A percentile compares a stretch with the other conserved stretches of the same genome.
phyloP scores from a whole-genome alignment of 495 filamentous ascomycete genomes.

The Lepidopterella palustris region DNA sequence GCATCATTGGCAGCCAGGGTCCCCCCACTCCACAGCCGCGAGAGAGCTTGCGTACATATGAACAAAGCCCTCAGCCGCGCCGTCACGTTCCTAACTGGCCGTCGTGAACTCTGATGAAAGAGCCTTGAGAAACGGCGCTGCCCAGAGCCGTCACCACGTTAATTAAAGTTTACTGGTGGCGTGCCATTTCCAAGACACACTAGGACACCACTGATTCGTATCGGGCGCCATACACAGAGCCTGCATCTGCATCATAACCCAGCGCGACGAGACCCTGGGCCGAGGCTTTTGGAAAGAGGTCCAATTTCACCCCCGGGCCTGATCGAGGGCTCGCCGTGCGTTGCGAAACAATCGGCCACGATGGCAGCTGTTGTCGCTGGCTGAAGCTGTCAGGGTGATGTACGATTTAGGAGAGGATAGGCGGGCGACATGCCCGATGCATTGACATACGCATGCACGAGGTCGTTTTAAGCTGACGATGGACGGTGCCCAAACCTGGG shows the following conservation, averaged over 20 bases:
- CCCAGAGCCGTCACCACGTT: no score
- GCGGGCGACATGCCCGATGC: constrained; percentile 12
- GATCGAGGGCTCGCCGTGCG: not conserved
- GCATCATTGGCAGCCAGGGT: not conserved
- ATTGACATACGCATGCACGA: constrained; percentile 16
- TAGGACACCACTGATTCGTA: constrained; percentile 4
- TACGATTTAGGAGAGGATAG: constrained; percentile 3
- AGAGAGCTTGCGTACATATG: not conserved
- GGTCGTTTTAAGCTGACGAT: constrained; percentile 8
- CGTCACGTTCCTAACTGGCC: not conserved
- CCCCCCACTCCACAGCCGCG: no score
- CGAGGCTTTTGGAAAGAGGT: not conserved
- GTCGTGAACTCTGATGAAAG: not conserved
- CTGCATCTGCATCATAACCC: no score
- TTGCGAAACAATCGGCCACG: not conserved
- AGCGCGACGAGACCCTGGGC: no score
- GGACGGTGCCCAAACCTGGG: not conserved
- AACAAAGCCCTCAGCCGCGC: not conserved
- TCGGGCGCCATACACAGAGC: not conserved
- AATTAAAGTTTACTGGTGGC: not conserved
- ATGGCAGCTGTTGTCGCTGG: not conserved
- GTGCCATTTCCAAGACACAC: not conserved
- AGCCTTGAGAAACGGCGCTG: not conserved
- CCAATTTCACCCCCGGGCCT: not conserved
- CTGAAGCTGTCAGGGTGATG: not conserved